Evolutionary conservation across 2,329 filamentous ascomycete species (phyloP).

Genomic region (Sclerotinia glacialis): DNA sequence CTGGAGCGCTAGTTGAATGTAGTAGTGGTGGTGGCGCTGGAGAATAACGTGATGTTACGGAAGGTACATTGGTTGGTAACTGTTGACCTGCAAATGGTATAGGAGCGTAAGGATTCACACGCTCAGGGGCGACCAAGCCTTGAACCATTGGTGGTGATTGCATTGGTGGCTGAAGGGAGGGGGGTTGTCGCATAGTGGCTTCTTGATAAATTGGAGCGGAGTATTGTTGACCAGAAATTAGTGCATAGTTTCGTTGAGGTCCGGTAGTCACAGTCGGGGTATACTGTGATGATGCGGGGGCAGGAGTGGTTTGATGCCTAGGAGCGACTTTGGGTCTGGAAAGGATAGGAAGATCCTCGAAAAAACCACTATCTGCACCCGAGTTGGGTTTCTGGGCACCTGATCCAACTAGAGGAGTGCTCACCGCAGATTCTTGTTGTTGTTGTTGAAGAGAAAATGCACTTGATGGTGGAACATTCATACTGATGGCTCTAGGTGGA

Average conservation of each 20-base stretch:
- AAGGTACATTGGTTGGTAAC: conserved; percentile 28
- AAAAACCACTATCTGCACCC: conserved; percentile 53
- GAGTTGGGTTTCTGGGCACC: conserved; percentile 39
- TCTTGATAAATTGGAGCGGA: conserved; percentile 9
- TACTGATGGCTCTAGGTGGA: conserved; percentile 37
- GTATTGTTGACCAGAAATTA: conserved; percentile 15
- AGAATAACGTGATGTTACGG: conserved; percentile 56
- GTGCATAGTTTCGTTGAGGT: conserved; percentile 20
- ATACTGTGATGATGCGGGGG: conserved; percentile 31
- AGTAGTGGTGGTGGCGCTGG: conserved; percentile 49
- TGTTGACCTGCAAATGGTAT: conserved; percentile 29
- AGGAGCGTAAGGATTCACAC: conserved; percentile 38
- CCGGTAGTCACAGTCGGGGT: conserved; percentile 23
- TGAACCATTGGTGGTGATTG: conserved; percentile 27
- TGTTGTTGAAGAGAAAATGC: conserved; percentile 25
- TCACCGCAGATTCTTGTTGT: conserved; percentile 21
- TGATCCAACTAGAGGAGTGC: conserved; percentile 3
- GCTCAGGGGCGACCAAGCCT: conserved; percentile 37
- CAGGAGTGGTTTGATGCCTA: conserved; percentile 43
- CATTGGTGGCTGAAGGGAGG: conserved; percentile 25
- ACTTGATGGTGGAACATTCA: conserved; percentile 30
- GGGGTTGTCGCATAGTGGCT: conserved; percentile 18
- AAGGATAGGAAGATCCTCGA: conserved; percentile 70
- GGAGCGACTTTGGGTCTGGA: conserved; percentile 60
- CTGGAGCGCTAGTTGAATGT: conserved; percentile 43